Percentiles rank a stretch among this genome's conserved stretches.
These are phyloP conservation scores for Oehlia diaphana DNA, from an alignment of 192 early-diverging fungal genomes.

Conservation along the genomic window DNA sequence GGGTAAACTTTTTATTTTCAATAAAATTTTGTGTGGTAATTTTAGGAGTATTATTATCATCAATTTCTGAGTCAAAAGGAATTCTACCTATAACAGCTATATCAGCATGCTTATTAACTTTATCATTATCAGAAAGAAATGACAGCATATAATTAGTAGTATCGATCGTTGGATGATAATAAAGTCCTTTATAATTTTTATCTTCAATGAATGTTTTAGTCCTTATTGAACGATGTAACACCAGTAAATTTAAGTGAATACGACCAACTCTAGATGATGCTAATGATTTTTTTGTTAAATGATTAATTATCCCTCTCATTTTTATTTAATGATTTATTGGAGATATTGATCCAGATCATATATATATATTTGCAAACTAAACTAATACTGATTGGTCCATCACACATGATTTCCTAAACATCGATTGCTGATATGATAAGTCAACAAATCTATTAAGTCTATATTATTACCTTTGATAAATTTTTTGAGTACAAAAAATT, in stretches of 20 bases:
- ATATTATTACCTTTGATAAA: too few relatives aligned
- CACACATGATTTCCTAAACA: too few relatives aligned
- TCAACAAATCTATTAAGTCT: too few relatives aligned
- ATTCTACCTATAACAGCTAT: slow-evolving; percentile 20
- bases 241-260: neutral
- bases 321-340: too few relatives aligned
- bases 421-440: too few relatives aligned
- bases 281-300: neutral
- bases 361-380: too few relatives aligned
- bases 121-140: slow-evolving; percentile 1
- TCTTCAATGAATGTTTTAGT: slow-evolving; percentile 8
- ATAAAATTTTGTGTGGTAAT: neutral
- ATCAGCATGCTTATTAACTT: neutral
- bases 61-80: neutral
- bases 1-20: slow-evolving; percentile 20
- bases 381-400: too few relatives aligned
- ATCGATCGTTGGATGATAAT: slow-evolving; percentile 8
- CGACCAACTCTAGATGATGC: neutral
- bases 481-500: too few relatives aligned
- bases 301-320: too few relatives aligned
- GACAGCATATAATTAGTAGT: neutral
- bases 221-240: neutral
- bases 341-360: too few relatives aligned
- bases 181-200: slow-evolving; percentile 24
- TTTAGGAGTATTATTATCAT: neutral